Conservation (phyloP, 768 basidiomycete species). For the Phallus indusiatus region DNA sequence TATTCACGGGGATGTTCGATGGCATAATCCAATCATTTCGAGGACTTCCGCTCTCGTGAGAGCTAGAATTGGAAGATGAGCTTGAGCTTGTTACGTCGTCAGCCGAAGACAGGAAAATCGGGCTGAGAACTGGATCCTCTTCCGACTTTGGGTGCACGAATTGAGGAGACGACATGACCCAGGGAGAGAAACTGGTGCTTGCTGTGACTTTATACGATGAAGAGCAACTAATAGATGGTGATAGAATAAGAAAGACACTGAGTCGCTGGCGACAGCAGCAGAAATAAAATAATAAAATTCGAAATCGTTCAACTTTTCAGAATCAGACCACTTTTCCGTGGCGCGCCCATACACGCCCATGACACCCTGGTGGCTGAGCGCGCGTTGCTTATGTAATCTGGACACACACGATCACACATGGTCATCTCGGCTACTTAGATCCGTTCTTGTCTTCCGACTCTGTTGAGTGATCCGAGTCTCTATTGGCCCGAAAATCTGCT, state of each 20-base stretch:
- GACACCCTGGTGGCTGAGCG: background rate
- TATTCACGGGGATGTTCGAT: background rate
- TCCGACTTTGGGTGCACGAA: background rate
- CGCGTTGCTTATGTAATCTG: too few species aligned
- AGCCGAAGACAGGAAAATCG: background rate
- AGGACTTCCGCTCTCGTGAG: constrained; percentile 6
- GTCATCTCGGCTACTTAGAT: too few species aligned
- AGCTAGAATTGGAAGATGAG: constrained; percentile 5
- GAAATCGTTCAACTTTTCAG: background rate
- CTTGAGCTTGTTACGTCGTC: constrained; percentile 2
- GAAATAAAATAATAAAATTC: background rate
- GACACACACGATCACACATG: too few species aligned
- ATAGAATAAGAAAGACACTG: background rate
- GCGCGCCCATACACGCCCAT: background rate
- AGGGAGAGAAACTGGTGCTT: background rate
- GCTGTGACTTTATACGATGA: background rate
- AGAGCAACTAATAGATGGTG: background rate
- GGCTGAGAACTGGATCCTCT: constrained; percentile 3
- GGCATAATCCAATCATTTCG: constrained; percentile 1
- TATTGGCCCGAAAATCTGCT: too few species aligned
- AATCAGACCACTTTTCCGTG: background rate
- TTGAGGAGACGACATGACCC: background rate
- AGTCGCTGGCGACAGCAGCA: background rate
- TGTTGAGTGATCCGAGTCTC: too few species aligned
- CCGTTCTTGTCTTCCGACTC: too few species aligned